Base-by-base conservation (phyloP, 495 filamentous ascomycete species). In the Alectoria sarmentosa region DNA sequence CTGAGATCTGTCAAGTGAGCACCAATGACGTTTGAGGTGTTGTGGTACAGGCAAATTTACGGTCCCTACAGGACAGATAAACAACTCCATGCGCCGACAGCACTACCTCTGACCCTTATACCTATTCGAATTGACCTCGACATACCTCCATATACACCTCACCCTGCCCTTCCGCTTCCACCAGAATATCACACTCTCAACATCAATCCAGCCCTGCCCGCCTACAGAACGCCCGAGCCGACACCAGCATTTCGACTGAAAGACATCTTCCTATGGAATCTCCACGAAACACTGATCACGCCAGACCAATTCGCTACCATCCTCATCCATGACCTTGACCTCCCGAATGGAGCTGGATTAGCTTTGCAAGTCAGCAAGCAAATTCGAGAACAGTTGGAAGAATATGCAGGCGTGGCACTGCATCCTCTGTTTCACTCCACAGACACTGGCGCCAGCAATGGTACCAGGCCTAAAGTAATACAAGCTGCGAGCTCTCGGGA, bases 41-140 rank as follows among this genome's bases (percentile, higher is more conserved):
- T 34, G 8, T 30, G 6, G 17, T 61, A 56, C 56, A 59, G 55
- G 63, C n/a, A 63, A 59, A 36, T 48, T 56, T 14, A 62, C 39
- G 13, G 7, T 21, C 46, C 60, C 6, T 66, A 65, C 52, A 77
- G 80, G 61, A 83, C 88, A 13, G 90, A 92, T 60, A 74, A 87
- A 63, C 91, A 96, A 68, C 83, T 88, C 67, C 86, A 90, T 67
- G 88, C 90, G 19, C 94, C 96, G 75, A 86, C 90, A 30, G 83
- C 86, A 61, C 83, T 98, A 36, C 94, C 95, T 32, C 81, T 95
- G 32, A 94, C 90, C 5, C 82, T 97, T 32, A 92, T 99, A 60
- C 94, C 94, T 11, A 97, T 99, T 66, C 90, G 95, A 56, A 92
- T 99, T 70, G 94, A 98, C 70, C 80, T 98, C 67, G 93, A 99